Conservation (phyloP, 2,329 filamentous ascomycete species). For the Colletotrichum sp. region DNA sequence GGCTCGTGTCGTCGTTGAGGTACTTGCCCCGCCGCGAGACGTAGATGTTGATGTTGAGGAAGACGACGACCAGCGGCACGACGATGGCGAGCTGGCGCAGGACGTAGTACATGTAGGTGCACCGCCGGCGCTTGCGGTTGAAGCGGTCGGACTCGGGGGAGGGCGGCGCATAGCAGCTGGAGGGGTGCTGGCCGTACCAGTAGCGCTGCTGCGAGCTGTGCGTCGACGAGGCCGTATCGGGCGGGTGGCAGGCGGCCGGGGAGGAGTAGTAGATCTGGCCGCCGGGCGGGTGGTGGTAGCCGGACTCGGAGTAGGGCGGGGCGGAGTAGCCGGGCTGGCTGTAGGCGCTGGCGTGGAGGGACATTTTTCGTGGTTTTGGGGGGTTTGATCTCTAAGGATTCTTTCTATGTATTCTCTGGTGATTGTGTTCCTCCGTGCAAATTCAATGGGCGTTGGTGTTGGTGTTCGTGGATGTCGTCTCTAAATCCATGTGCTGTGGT, state of each 20-base stretch:
- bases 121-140: slow-evolving; percentile 30
- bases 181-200: slow-evolving; percentile 13
- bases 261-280: slow-evolving; percentile 17
- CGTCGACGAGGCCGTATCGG: not conserved
- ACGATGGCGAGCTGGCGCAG: slow-evolving; percentile 46
- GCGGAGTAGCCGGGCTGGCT: slow-evolving; percentile 12
- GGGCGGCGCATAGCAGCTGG: not conserved
- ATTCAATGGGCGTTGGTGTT: not conserved
- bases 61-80: slow-evolving; percentile 16
- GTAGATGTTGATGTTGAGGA: slow-evolving; percentile 24
- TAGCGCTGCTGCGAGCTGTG: not conserved
- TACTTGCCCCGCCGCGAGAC: slow-evolving; percentile 20
- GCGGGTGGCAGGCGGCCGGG: not conserved
- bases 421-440: not conserved
- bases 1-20: slow-evolving; percentile 18
- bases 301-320: slow-evolving; percentile 15
- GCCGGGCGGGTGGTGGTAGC: slow-evolving; percentile 11
- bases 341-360: slow-evolving; percentile 13
- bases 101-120: slow-evolving; percentile 37
- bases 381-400: not conserved
- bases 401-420: not conserved
- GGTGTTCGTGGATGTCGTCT: not conserved
- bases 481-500: not conserved
- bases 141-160: slow-evolving; percentile 9
- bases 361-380: not conserved